Evolutionary conservation across 352 stramenopile genomes (phyloP).

Genomic region (Phytophthora ohioensis): DNA sequence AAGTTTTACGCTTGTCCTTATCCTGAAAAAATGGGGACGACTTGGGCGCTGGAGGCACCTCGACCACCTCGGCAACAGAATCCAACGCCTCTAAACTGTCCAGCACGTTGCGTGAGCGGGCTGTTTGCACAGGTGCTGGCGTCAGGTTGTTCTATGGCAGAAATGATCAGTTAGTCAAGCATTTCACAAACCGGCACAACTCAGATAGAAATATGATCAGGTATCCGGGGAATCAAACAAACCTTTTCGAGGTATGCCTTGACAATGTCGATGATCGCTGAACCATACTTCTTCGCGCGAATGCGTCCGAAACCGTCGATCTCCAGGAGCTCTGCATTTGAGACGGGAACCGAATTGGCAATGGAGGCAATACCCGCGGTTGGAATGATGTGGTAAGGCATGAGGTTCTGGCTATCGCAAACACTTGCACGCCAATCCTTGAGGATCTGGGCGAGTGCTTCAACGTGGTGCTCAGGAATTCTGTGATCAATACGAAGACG

Average conservation of each 20-base stretch:
- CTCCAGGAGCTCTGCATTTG: constrained; percentile 77
- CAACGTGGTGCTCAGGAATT: constrained; percentile 74
- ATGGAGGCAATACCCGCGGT: constrained; percentile 85
- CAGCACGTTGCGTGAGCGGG: constrained; percentile 28
- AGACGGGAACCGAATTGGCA: constrained; percentile 78
- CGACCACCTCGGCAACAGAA: constrained; percentile 33
- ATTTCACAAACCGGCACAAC: not conserved
- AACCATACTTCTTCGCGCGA: constrained; percentile 88
- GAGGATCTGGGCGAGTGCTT: constrained; percentile 78
- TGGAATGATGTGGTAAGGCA: constrained; percentile 90
- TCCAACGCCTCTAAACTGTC: constrained; percentile 46
- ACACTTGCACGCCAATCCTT: constrained; percentile 90
- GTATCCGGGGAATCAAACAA: not conserved
- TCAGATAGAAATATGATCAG: not conserved
- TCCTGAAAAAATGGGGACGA: constrained; percentile 64
- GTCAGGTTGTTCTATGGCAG: constrained; percentile 69
- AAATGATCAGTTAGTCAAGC: not conserved
- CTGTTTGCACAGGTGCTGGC: constrained; percentile 41
- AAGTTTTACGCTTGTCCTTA: constrained; percentile 31
- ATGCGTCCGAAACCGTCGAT: constrained; percentile 87
- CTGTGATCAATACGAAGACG: constrained; percentile 32
- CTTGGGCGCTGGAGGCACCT: constrained; percentile 30
- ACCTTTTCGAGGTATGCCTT: constrained; percentile 84
- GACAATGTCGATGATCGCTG: constrained; percentile 87
- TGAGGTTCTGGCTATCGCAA: constrained; percentile 87